A percentile compares a stretch with the other conserved stretches of the same genome.
Evolutionary conservation across 208 protist species (phyloP).

Genomic region (Acanthamoeba polyphaga): DNA sequence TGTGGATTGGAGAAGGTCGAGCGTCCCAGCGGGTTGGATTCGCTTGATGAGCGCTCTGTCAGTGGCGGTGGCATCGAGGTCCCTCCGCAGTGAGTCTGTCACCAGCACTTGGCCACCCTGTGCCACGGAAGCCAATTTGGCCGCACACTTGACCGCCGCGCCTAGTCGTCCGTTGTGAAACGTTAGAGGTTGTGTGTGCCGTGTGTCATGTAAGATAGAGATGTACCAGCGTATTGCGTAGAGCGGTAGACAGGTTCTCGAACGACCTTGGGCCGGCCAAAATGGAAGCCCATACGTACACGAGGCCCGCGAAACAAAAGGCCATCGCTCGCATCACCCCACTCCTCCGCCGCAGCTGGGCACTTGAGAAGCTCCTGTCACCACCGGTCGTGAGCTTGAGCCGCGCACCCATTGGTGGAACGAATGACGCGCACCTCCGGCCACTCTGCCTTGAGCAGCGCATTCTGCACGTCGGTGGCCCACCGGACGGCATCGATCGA

Average conservation of each 20-base stretch:
- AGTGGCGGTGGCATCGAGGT: background rate
- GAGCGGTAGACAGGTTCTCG: background rate
- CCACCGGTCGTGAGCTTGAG: no score
- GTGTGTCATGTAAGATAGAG: background rate
- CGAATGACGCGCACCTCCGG: background rate
- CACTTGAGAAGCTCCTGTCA: slow-evolving; percentile 58
- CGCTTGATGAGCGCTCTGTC: background rate
- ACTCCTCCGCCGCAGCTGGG: background rate
- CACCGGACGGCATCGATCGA: background rate
- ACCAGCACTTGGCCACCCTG: slow-evolving; percentile 18
- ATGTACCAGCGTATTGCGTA: background rate
- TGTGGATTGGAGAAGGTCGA: background rate
- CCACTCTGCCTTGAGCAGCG: slow-evolving; percentile 40
- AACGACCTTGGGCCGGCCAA: background rate
- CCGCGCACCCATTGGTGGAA: background rate
- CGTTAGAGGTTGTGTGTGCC: background rate
- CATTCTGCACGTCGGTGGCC: slow-evolving; percentile 27
- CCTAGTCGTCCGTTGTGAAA: background rate
- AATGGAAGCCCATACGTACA: slow-evolving; percentile 52
- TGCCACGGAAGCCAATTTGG: background rate
- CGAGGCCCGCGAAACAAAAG: slow-evolving; percentile 42
- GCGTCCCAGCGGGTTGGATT: background rate
- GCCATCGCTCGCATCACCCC: background rate
- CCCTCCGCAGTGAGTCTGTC: background rate
- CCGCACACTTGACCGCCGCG: background rate